Conservation (phyloP, 345 rosid genomes). For the Raphanus raphanistrum region DNA sequence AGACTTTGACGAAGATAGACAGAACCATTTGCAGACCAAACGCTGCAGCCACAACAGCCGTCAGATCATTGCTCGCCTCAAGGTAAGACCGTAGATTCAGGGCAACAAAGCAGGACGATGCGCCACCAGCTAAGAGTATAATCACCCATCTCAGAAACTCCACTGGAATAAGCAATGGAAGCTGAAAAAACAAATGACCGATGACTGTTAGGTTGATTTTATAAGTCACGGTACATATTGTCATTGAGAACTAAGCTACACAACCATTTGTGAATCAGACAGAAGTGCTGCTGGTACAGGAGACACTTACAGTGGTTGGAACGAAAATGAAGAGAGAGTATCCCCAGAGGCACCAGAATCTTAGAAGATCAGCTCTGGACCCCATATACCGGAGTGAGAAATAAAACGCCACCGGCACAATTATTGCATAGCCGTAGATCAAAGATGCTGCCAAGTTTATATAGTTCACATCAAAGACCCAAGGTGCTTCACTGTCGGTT, state of each 20-base stretch:
- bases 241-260: neutral
- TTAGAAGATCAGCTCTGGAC: constrained; percentile 72
- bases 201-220: neutral
- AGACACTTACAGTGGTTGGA: constrained; percentile 66
- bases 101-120: constrained; percentile 74
- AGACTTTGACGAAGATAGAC: constrained; percentile 85
- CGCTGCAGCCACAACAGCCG: constrained; percentile 57
- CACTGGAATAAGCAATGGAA: constrained; percentile 74
- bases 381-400: constrained; percentile 82
- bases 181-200: constrained; percentile 44
- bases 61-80: constrained; percentile 50
- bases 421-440: constrained; percentile 69
- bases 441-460: constrained; percentile 64
- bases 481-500: constrained; percentile 47
- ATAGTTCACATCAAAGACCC: constrained; percentile 90
- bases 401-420: constrained; percentile 82
- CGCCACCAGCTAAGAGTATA: constrained; percentile 65
- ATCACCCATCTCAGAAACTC: constrained; percentile 85
- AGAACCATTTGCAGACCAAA: constrained; percentile 78
- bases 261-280: neutral
- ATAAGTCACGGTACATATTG: neutral
- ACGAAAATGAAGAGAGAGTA: constrained; percentile 81
- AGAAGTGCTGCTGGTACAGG: neutral
- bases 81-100: constrained; percentile 60
- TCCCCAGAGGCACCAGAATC: constrained; percentile 98